Evolutionary conservation across 2,329 filamentous ascomycete species (phyloP).

Genomic region (Botrytis fragariae): DNA sequence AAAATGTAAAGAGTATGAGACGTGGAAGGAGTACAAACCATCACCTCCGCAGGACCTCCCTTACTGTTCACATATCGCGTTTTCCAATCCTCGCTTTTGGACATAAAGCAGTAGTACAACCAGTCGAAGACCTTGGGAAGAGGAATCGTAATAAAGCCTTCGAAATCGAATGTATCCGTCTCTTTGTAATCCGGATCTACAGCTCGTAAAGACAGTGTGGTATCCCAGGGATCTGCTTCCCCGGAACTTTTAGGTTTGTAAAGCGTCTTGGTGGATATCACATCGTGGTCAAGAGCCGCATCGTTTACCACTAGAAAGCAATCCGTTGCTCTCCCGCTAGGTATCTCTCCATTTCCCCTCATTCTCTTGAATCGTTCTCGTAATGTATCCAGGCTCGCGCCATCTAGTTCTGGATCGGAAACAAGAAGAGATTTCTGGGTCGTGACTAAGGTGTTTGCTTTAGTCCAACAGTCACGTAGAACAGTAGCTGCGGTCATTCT

Average conservation of each 20-base stretch:
- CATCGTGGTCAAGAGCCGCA: neutral
- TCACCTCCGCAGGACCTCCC: no score
- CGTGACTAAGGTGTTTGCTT: no score
- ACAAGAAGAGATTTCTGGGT: neutral
- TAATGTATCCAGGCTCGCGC: neutral
- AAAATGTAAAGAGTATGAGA: no score
- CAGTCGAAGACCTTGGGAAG: constrained; percentile 21
- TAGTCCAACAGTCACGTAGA: neutral
- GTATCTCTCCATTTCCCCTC: neutral
- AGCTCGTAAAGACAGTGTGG: neutral
- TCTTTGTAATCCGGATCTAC: neutral
- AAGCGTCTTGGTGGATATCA: neutral
- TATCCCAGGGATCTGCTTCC: neutral
- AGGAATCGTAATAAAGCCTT: constrained; percentile 7
- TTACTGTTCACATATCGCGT: no score
- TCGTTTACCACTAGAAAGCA: neutral
- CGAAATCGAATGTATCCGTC: no score
- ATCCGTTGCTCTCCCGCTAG: neutral
- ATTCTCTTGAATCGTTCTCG: neutral
- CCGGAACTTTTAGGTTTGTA: neutral
- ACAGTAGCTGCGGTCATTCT: neutral
- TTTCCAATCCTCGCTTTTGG: constrained; percentile 18
- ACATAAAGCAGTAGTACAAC: constrained; percentile 12
- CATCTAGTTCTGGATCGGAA: neutral
- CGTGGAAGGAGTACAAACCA: no score